phyloP scores from a whole-genome alignment of 805 yeast species.

The Yarrowia sp. region DNA sequence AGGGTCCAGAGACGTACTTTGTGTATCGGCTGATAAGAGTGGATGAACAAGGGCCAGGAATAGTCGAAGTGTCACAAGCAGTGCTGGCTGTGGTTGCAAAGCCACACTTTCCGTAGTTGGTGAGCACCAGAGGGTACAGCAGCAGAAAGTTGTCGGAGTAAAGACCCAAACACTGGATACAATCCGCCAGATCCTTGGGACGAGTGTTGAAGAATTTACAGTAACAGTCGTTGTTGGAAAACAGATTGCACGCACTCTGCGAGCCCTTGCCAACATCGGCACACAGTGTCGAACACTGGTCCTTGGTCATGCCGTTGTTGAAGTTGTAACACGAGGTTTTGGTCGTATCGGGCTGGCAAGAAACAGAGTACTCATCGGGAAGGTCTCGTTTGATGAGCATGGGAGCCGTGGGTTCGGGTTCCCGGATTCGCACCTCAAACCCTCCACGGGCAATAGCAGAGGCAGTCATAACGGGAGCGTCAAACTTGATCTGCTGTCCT shows the following conservation, averaged over 20 bases:
- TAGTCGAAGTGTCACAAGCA: neutral
- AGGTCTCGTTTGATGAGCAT: neutral
- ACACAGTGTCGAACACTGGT: neutral
- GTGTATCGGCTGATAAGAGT: slow-evolving; percentile 3
- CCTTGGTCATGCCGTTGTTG: slow-evolving; percentile 10
- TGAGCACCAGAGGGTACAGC: neutral
- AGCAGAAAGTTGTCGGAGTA: slow-evolving; percentile 4
- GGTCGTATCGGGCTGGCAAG: neutral
- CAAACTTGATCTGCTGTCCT: neutral
- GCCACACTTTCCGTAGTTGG: neutral
- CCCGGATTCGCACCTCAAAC: neutral
- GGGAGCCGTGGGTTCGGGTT: neutral
- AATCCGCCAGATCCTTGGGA: neutral
- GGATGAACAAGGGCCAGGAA: slow-evolving; percentile 2
- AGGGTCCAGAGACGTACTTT: neutral
- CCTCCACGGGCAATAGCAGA: neutral
- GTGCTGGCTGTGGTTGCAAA: neutral
- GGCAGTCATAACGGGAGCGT: neutral
- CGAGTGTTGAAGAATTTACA: neutral
- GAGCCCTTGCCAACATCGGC: neutral
- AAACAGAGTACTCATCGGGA: slow-evolving; percentile 7
- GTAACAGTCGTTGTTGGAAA: neutral
- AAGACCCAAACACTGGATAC: slow-evolving; percentile 10
- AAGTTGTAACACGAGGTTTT: neutral
- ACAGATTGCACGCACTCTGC: neutral